These are phyloP conservation scores for Rhododendron williamsianum DNA, from an alignment of 148 eudicot genomes.

Conservation along the genomic window DNA sequence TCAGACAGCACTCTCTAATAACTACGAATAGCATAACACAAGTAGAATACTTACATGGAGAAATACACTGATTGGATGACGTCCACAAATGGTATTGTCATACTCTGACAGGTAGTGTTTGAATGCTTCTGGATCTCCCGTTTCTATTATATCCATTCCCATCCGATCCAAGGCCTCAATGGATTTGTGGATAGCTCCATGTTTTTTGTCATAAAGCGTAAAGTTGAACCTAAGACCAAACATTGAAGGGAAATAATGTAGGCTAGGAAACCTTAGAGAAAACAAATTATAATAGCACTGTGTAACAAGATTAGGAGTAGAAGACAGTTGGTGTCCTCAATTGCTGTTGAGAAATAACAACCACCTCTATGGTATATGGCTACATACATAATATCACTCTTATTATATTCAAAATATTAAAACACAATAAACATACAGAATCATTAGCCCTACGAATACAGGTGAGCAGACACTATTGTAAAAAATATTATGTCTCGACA, in stretches of 20 bases:
- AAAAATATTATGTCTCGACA: not conserved
- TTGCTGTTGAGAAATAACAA: not conserved
- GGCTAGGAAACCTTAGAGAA: not conserved
- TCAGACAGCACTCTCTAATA: not conserved
- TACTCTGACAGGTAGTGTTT: conserved; percentile 70
- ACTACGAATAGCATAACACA: not conserved
- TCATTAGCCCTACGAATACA: not conserved
- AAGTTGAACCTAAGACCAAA: conserved; percentile 64
- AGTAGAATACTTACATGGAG: conserved; percentile 64
- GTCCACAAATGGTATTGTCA: conserved; percentile 96
- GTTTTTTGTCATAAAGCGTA: conserved; percentile 68
- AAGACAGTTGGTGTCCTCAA: not conserved
- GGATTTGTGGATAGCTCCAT: conserved; percentile 83
- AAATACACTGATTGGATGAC: conserved; percentile 90
- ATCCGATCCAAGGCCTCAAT: conserved; percentile 83
- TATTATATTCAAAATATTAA: not conserved
- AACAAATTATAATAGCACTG: not conserved
- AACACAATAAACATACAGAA: not conserved
- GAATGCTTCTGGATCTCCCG: conserved; percentile 87
- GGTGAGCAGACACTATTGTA: not conserved
- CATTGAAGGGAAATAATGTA: not conserved
- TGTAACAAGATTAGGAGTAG: not conserved
- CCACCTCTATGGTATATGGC: not conserved
- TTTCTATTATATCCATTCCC: conserved; percentile 94
- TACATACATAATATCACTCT: not conserved